phyloP scores from a whole-genome alignment of 352 stramenopile species.

The Thalassiosira delicatula region DNA sequence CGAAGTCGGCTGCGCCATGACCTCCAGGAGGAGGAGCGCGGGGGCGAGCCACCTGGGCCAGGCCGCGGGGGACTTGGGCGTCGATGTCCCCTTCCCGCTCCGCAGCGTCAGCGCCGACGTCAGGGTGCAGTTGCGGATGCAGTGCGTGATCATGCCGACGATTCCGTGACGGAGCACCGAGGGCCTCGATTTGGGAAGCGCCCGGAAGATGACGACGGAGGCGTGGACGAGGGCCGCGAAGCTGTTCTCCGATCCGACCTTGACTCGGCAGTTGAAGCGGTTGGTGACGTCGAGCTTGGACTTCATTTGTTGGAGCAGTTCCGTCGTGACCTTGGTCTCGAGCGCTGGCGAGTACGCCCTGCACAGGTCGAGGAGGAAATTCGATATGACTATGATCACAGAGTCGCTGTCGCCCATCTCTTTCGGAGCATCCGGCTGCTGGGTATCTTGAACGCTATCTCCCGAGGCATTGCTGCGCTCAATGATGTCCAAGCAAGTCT shows the following conservation, averaged over 20 bases:
- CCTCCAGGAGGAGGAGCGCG: conserved; percentile 77
- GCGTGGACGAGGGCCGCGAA: conserved; percentile 77
- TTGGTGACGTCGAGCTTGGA: conserved; percentile 55
- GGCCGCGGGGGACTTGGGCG: conserved; percentile 3
- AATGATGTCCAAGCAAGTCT: conserved; percentile 55
- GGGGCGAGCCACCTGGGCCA: conserved; percentile 81
- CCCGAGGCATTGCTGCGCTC: conserved; percentile 33
- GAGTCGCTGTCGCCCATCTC: conserved; percentile 34
- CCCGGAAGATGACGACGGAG: conserved; percentile 75
- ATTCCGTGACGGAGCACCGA: conserved; percentile 73
- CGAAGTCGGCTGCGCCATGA: conserved; percentile 81
- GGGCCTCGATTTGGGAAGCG: conserved; percentile 69
- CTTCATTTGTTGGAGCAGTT: conserved; percentile 61
- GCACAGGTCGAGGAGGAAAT: conserved; percentile 77
- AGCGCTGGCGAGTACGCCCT: conserved; percentile 59
- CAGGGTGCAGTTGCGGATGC: conserved; percentile 58
- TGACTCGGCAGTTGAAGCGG: conserved; percentile 55
- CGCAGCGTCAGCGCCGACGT: conserved; percentile 19
- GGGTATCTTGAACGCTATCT: conserved; percentile 5
- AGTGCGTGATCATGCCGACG: conserved; percentile 66
- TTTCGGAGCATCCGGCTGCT: not conserved
- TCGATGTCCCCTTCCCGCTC: conserved; percentile 16
- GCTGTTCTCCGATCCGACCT: conserved; percentile 56
- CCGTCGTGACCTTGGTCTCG: conserved; percentile 49
- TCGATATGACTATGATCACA: conserved; percentile 70